Base-by-base conservation (phyloP, 192 early-diverging fungal genomes). In the Haplosporangium gracile region DNA sequence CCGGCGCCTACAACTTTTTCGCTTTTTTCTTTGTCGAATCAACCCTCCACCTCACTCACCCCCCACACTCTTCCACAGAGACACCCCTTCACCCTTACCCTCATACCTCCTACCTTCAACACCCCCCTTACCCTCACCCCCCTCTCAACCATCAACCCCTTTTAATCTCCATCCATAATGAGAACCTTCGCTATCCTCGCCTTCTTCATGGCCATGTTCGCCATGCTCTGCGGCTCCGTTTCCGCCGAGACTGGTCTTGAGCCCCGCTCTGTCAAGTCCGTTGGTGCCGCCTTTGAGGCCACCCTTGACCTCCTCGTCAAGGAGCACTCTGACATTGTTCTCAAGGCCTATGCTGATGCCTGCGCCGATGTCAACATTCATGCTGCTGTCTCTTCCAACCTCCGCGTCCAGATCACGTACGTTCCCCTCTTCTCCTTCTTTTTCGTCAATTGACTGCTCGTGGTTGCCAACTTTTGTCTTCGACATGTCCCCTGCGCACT, bases 291-390 rank as follows among this genome's bases (percentile, higher is more conserved):
- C 13, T 80, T 80, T 36, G 78, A 80, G 10, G 78, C 71, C 5
- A 80, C 78, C 71, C 29, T 80, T 6, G 60, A 80, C 53, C 53
- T 80, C 10, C 39, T 80, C 40, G 78, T 80, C 53, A 80, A 80
- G 71, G 78, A 72, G 38, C 70, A 80, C 57, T 22, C 78, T 38
- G 57, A 68, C 26, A 80, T 80, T 36, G 78, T 80, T 5, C 36
- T 80, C 68, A 80, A 80, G 57, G 71, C 78, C 57, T 80, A 65
- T 80, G 78, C 78, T 22, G 78, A 80, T 68, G 71, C 68, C 43
- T 80, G 78, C 78, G 68, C 78, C 29, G 78, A 80, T 74, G 71
- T 71, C 57, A 74, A 65, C 60, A 55, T 80, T 20, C 0, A 26
- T 2, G 65, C 78, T 29, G 78, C 34, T 9, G 65, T 80, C 38